These are phyloP conservation scores for Russula griseocarnosa DNA, from an alignment of 768 basidiomycete species.

Conservation along the genomic window DNA sequence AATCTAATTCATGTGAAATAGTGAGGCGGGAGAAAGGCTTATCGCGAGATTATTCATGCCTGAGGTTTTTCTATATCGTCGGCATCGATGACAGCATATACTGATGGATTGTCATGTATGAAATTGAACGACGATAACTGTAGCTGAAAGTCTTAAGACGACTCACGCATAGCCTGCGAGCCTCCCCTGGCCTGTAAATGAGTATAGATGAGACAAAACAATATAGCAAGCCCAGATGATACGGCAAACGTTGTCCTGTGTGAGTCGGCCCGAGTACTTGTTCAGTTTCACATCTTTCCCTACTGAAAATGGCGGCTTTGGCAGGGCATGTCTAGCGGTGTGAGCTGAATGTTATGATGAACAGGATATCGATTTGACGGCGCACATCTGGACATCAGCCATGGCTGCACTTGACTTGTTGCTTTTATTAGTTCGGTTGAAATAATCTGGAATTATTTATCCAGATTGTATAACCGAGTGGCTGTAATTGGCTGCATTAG, in stretches of 20 bases:
- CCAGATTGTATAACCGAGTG: no score
- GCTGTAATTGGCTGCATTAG: no score
- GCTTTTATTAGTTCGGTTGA: no score
- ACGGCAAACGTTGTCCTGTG: constrained; percentile 64
- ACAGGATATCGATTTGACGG: not conserved
- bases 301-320: constrained; percentile 36
- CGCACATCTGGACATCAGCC: constrained; percentile 27
- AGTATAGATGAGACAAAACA: constrained; percentile 1
- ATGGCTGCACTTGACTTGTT: no score
- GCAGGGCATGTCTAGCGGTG: constrained; percentile 39
- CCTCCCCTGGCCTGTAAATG: constrained; percentile 54
- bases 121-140: not conserved
- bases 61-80: constrained; percentile 84
- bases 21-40: not conserved
- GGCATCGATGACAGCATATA: constrained; percentile 72
- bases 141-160: not conserved
- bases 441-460: no score
- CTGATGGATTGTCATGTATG: constrained; percentile 36
- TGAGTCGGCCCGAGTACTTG: constrained; percentile 68
- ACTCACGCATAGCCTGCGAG: constrained; percentile 83
- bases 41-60: constrained; percentile 38
- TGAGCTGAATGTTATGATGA: not conserved
- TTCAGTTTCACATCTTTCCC: constrained; percentile 52
- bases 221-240: not conserved
- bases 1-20: constrained; percentile 46